phyloP scores from a whole-genome alignment of 495 filamentous ascomycete species.

The Hypoxylon perforatum region DNA sequence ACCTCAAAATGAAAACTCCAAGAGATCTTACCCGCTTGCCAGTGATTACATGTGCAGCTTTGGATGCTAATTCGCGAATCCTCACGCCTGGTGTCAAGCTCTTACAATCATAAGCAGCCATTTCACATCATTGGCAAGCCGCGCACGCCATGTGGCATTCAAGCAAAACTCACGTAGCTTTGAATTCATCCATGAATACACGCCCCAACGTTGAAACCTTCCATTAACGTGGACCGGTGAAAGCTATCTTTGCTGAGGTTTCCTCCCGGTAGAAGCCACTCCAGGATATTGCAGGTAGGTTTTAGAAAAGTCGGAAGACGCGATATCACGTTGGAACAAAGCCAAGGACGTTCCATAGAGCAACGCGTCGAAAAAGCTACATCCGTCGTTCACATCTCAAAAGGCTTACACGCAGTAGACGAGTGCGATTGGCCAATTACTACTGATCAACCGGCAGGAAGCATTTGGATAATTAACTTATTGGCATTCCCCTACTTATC shows the following conservation, averaged over 20 bases:
- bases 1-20: slow-evolving; percentile 14
- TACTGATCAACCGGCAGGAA: no score
- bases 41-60: slow-evolving; percentile 25
- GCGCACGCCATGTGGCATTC: slow-evolving; percentile 2
- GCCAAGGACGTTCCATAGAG: neutral
- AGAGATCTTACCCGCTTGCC: slow-evolving; percentile 9
- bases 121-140: slow-evolving; percentile 10
- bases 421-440: no score
- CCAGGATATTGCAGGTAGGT: neutral
- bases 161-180: neutral
- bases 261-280: neutral
- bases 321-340: neutral
- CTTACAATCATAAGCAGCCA: slow-evolving; percentile 7
- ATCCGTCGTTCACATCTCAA: no score
- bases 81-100: neutral
- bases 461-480: no score
- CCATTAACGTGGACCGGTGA: no score
- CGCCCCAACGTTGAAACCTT: neutral
- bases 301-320: neutral
- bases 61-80: slow-evolving; percentile 20
- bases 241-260: neutral
- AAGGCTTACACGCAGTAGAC: no score
- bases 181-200: neutral
- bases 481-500: no score
- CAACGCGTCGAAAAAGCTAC: neutral